These are phyloP conservation scores for Avena sativa DNA, from an alignment of 176 grass and related monocot genomes.

Conservation along the genomic window DNA sequence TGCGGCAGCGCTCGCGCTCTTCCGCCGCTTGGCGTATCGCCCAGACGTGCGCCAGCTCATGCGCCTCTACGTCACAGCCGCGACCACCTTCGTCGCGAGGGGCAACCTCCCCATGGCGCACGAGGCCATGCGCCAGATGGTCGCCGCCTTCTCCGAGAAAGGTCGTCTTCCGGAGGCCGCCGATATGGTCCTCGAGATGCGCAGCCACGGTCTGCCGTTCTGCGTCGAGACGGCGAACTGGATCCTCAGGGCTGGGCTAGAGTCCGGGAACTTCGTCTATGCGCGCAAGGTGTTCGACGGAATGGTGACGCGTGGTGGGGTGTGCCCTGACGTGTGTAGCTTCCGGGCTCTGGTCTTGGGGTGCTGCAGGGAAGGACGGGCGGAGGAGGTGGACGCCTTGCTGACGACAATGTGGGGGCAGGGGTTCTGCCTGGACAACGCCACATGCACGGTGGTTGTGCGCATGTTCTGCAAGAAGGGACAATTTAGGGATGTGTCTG, in stretches of 20 bases:
- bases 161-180: conserved; percentile 66
- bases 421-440: conserved; percentile 66
- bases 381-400: conserved; percentile 52
- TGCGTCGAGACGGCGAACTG: conserved; percentile 80
- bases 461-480: conserved; percentile 60
- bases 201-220: conserved; percentile 71
- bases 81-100: conserved; percentile 61
- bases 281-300: conserved; percentile 75
- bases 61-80: conserved; percentile 79
- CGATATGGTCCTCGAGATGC: conserved; percentile 87
- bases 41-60: conserved; percentile 64
- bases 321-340: conserved; percentile 57
- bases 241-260: conserved; percentile 57
- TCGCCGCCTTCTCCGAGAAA: conserved; percentile 60
- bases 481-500: conserved; percentile 53
- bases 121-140: conserved; percentile 75
- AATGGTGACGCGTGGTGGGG: conserved; percentile 52
- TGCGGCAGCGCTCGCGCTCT: conserved; percentile 69
- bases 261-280: conserved; percentile 33
- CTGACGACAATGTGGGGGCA: conserved; percentile 48
- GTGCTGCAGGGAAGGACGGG: conserved; percentile 54
- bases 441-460: conserved; percentile 66
- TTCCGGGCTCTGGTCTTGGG: conserved; percentile 69
- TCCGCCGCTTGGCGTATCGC: conserved; percentile 53
- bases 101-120: conserved; percentile 76